Evolutionary conservation across 164 flowering plant species (phyloP).

Genomic region (Berberis vulgaris): DNA sequence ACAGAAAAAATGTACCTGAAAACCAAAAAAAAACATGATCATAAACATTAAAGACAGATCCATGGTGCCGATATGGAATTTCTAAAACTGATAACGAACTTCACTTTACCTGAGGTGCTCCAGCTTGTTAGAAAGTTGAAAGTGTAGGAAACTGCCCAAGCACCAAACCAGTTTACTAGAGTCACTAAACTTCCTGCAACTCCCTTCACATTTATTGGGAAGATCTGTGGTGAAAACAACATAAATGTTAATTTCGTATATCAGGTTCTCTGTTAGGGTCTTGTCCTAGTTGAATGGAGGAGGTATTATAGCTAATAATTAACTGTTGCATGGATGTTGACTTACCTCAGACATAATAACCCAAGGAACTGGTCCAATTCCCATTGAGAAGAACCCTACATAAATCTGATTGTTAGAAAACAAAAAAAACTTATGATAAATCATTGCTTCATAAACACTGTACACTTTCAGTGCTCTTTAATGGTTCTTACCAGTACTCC

Average conservation of each 20-base stretch:
- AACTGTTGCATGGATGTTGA: neutral
- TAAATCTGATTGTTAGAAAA: conserved; percentile 32
- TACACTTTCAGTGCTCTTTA: too few relatives aligned
- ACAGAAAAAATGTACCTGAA: conserved; percentile 29
- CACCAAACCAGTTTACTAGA: conserved; percentile 17
- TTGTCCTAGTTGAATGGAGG: neutral
- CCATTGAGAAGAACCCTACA: conserved; percentile 21
- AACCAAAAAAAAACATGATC: neutral
- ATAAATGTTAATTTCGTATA: neutral
- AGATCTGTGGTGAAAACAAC: conserved; percentile 12
- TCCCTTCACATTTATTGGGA: conserved; percentile 22
- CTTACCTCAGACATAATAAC: conserved; percentile 21
- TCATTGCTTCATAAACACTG: too few relatives aligned
- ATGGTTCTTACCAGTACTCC: conserved; percentile 62
- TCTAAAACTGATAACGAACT: neutral
- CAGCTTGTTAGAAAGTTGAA: conserved; percentile 20
- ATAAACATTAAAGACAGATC: too few relatives aligned
- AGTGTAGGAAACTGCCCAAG: conserved; percentile 24
- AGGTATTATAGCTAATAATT: neutral
- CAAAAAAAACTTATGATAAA: too few relatives aligned
- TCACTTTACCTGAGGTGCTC: conserved; percentile 16
- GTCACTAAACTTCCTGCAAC: conserved; percentile 20
- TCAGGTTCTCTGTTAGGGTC: neutral
- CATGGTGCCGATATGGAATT: too few relatives aligned
- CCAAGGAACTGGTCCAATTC: conserved; percentile 13